Conservation (phyloP, 495 filamentous ascomycete species). For the Clavariopsis aquatica region DNA sequence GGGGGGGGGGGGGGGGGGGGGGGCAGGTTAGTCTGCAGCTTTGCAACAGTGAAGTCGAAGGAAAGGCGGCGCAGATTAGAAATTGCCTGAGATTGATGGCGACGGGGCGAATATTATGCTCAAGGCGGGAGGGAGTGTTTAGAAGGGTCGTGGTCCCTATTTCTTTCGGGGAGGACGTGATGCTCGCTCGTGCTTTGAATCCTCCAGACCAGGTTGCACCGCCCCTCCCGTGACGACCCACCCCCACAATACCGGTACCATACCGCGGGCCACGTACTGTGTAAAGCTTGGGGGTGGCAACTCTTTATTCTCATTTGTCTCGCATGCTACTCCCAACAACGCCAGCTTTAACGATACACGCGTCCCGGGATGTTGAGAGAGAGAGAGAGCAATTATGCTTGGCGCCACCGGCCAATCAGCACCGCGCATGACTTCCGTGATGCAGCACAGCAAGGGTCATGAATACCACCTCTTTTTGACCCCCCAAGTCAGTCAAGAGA, state of each 20-base stretch:
- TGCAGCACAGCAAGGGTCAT: no score
- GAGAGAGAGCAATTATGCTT: no score
- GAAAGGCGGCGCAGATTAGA: not conserved
- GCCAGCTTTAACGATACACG: not conserved
- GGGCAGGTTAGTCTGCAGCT: no score
- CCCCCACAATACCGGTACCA: not conserved
- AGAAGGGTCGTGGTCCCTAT: not conserved
- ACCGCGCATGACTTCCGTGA: no score
- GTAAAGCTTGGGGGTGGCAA: slow-evolving; percentile 17
- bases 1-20: no score
- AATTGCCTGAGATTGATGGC: not conserved
- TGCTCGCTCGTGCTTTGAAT: no score
- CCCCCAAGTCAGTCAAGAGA: no score
- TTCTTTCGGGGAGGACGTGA: no score
- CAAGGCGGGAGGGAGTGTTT: not conserved
- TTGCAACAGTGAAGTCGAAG: no score
- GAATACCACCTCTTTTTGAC: no score
- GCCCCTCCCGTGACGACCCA: slow-evolving; percentile 7
- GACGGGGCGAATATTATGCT: not conserved
- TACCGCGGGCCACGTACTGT: slow-evolving; percentile 28
- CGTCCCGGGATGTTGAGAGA: not conserved
- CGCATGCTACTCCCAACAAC: not conserved
- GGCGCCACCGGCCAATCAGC: not conserved
- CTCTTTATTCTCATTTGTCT: slow-evolving; percentile 9
- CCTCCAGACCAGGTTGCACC: no score